Base-by-base conservation (phyloP, 495 filamentous ascomycete species). In the Lasiosphaeriaceae sp. region DNA sequence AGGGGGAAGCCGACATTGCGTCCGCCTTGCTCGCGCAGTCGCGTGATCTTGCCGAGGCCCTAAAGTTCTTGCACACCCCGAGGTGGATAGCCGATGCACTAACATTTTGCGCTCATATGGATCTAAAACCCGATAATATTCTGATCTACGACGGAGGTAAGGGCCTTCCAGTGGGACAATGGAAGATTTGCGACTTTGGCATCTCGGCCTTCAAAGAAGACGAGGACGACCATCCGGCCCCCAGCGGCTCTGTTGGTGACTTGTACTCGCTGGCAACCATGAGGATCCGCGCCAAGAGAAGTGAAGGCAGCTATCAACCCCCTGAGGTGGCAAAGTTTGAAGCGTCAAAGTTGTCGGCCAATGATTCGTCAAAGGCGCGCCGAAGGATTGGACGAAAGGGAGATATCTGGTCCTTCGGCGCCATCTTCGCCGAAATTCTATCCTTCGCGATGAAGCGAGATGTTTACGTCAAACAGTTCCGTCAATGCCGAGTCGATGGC, bases 111-210 rank as follows among this genome's bases (percentile, higher is more conserved):
- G 53, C 53, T 4, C 53, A 56, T 24, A 56, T 56, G 53, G 53
- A 56, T 31, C 53, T 56, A 22, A 56, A 56, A 43, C 53, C 53
- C 5, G 45, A 56, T 24, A 56, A 56, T 24, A 56, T 56, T 20
- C 21, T 56, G 7, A 56, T 56, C 23, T 56, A 39, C 24, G n/a
- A 41, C 6, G 54, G 31, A 11, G 43, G 19, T 16, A 41, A 41
- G n/a, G n/a, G 14, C 20, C 12, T n/a, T 16, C 17, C 16, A 5
- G 54, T 56, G 2, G 54, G 54, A 11, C 20, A 29, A 2, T 56
- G 54, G 54, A 56, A 56, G 34, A 50, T 50, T 23, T 50, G 54
- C 35, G 47, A 56, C 23, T 56, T 56, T 50, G 54, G 54, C 4
- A 50, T 56, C 23, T 56, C 54, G 2, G 45, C 35, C 17, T 56